Evolutionary conservation across 1,139 yeast species (phyloP).

Genomic region (Pichiaceae sp.): DNA sequence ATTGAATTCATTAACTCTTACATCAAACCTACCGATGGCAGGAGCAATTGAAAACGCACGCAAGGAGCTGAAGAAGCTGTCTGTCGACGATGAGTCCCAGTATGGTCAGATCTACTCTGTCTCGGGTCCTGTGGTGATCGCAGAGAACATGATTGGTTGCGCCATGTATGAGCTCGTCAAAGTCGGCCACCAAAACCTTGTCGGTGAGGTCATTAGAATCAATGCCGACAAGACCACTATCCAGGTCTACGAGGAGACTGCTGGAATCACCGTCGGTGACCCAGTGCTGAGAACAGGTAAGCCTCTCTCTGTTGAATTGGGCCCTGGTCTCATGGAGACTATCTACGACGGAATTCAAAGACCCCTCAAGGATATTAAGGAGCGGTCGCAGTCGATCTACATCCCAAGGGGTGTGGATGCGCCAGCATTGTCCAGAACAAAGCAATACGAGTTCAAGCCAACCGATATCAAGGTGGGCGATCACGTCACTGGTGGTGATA

Average conservation of each 20-base stretch:
- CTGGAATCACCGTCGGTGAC: conserved; percentile 98
- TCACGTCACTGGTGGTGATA: conserved; percentile 97
- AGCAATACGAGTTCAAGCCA: conserved; percentile 82
- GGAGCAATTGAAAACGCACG: conserved; percentile 97
- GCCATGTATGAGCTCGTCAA: conserved; percentile 98
- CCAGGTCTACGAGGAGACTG: conserved; percentile 98
- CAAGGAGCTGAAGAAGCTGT: conserved; percentile 81
- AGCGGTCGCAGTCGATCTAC: conserved; percentile 79
- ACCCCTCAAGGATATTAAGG: conserved; percentile 89
- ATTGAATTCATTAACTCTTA: no score
- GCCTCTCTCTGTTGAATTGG: conserved; percentile 95
- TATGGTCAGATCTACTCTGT: conserved; percentile 89
- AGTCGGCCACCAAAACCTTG: conserved; percentile 94
- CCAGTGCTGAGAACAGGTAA: conserved; percentile 97
- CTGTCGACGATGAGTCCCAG: conserved; percentile 68
- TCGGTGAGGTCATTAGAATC: conserved; percentile 97
- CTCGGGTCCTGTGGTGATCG: conserved; percentile 95
- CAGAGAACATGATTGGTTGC: conserved; percentile 98
- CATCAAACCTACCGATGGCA: no score
- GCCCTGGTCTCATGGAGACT: conserved; percentile 98
- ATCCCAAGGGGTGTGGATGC: conserved; percentile 98
- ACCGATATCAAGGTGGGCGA: conserved; percentile 79
- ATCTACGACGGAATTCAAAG: conserved; percentile 99
- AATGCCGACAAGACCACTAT: conserved; percentile 95
- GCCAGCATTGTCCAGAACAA: conserved; percentile 80